Evolutionary conservation across 106 monocot genomes (phyloP).

Genomic region (Dendrobium nobile): DNA sequence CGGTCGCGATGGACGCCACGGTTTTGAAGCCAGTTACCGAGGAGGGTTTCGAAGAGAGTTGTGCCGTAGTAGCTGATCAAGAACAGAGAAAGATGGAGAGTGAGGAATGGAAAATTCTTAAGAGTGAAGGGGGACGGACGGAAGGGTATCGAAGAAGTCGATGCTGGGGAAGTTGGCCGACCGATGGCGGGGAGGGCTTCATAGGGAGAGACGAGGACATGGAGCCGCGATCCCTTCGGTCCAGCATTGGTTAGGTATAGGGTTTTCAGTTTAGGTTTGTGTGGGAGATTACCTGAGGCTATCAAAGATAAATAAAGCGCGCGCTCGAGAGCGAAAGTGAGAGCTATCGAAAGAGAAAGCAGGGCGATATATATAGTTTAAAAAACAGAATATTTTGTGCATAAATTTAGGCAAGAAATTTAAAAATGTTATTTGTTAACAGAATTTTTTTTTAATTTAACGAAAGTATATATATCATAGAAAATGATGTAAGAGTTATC

Average conservation of each 20-base stretch:
- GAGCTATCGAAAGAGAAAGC: no score
- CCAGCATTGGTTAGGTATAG: slow-evolving; percentile 2
- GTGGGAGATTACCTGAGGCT: no score
- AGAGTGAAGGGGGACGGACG: slow-evolving; percentile 15
- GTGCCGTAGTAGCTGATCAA: slow-evolving; percentile 65
- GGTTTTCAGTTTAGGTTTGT: no score
- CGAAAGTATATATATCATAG: no score
- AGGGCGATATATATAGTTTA: no score
- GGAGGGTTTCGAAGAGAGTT: slow-evolving; percentile 74
- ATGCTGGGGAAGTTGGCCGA: slow-evolving; percentile 67
- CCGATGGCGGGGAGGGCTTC: slow-evolving; percentile 75
- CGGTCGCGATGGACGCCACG: slow-evolving; percentile 37
- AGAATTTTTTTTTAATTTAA: no score
- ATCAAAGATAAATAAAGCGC: no score
- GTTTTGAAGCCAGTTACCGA: slow-evolving; percentile 59
- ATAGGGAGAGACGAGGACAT: slow-evolving; percentile 56
- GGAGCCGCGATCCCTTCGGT: slow-evolving; percentile 42
- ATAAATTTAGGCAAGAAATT: no score
- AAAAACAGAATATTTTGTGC: no score
- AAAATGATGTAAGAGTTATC: no score
- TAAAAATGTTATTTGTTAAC: no score
- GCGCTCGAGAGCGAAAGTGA: no score
- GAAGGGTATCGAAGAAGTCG: slow-evolving; percentile 94
- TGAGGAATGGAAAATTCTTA: background rate
- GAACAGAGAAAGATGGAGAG: background rate